Evolutionary conservation across 148 eudicot species (phyloP), one percentile per base, ranked within the genome.

Genomic region (Limonium bicolor): DNA sequence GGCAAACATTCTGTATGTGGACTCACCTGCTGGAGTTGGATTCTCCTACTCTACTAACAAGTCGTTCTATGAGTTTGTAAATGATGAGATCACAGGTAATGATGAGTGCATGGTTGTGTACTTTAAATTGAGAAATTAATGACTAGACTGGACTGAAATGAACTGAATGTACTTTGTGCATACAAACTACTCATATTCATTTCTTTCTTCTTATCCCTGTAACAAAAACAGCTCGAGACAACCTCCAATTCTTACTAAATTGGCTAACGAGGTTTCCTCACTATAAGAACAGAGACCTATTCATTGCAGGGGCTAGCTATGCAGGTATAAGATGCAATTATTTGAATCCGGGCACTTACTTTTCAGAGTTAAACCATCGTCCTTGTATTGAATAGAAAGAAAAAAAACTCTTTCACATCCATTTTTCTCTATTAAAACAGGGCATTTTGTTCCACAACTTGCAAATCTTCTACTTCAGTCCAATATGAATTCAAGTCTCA

Each of bases 391-490:
- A n/a, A n/a, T n/a, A n/a, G n/a, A 34, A 5, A 6, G 4, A 34
- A 0, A 7, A 6, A 4, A 12, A 12, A 34, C 3, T 34, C 16
- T 34, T 34, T 18, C 3, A 12, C 5, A 1, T 5, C 16, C 0
- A 6, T 34, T 34, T 34, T 11, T 7, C 12, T 12, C n/a, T 5
- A 34, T 34, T 1, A 34, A 24, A 33, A 16, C 65, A 88, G 96
- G 96, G 18, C 96, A 88, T 38, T 88, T 79, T 60, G 60, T 88
- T 38, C 96, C 96, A 48, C 96, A 88, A 63, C 83, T 88, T 22
- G 96, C 94, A 18, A 59, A 80, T 40, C 83, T 83, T 35, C 74
- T 88, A 45, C 64, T 72, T 10, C 67, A 74, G 51, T 61, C 70
- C 53, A 83, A 83, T 59, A 39, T 56, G 43, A 77, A 68, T 32